Evolutionary conservation across 2,329 filamentous ascomycete genomes (phyloP), one percentile per base, ranked within the genome.

Genomic region (Ophiostoma triangulosporum): DNA sequence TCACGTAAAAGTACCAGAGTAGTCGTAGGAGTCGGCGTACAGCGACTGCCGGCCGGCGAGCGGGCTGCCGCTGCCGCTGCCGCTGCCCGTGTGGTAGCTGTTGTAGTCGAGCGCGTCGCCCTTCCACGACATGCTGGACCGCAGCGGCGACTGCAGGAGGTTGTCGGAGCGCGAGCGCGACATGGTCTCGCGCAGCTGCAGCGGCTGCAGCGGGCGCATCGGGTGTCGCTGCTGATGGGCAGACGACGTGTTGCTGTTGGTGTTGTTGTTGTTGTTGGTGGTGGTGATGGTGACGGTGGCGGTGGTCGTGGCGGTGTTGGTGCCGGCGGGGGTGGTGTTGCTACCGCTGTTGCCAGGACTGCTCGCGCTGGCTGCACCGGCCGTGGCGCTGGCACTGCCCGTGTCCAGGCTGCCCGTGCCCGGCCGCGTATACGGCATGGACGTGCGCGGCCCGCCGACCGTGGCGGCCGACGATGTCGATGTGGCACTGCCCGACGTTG

Each of bases 71-170:
- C 40, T 43, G 4, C 24, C 35, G 17, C 27, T 27, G 15, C 31
- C 11, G 14, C 15, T 48, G 35, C 50, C 75, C 68, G 38, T 70
- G 69, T 43, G 66, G 66, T 33, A 74, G 60, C 73, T 78, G 6
- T 33, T 53, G 20, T 54, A 82, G 60, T 80, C 77, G 54, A 81
- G 72, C 1, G 74, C 68, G 57, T 78, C 76, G 14, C 76, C 75
- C 63, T 81, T 81, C 79, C 79, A 83, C 12, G 77, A 76, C 75
- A 81, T 78, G 61, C 74, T 78, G 9, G 78, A 72, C 33, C 78
- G 70, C 46, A 82, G 65, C 3, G 78, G 77, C 14, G 78, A 81
- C 56, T 81, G 76, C 14, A 80, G 63, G 11, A 80, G 63, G 11
- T 70, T 77, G 49, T 81, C 78, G 3, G 77, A 75, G 57, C 78